phyloP scores from a whole-genome alignment of 495 filamentous ascomycete genomes.

The Achaetomiella virescens region DNA sequence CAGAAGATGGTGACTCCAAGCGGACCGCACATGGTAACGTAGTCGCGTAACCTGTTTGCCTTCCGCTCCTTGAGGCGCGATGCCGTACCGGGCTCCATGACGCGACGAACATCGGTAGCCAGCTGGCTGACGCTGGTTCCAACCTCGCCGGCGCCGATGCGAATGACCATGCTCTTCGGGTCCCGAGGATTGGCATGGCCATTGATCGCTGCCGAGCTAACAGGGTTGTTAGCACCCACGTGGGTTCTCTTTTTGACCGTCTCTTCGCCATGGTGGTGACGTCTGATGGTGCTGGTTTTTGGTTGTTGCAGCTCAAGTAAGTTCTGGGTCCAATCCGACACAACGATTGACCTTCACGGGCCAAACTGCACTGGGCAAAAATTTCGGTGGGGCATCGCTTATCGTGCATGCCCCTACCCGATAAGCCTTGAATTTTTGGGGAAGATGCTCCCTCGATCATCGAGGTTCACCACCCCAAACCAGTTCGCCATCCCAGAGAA shows the following conservation, averaged over 20 bases:
- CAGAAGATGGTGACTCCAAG: constrained; percentile 91
- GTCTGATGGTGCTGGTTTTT: constrained; percentile 10
- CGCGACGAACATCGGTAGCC: constrained; percentile 80
- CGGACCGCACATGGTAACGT: constrained; percentile 90
- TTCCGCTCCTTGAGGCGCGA: constrained; percentile 80
- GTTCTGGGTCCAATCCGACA: constrained; percentile 9
- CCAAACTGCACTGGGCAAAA: constrained; percentile 15
- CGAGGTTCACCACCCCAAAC: background rate
- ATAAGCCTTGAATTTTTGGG: constrained; percentile 23
- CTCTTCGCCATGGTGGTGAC: constrained; percentile 62
- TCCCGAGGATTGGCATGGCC: constrained; percentile 46
- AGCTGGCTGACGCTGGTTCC: constrained; percentile 87
- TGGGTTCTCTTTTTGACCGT: constrained; percentile 89
- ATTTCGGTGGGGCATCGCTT: constrained; percentile 29
- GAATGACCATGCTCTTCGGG: constrained; percentile 97
- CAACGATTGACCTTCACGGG: constrained; percentile 2
- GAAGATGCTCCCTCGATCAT: background rate
- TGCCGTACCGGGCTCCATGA: constrained; percentile 96
- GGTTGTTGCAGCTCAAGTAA: background rate
- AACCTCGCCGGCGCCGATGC: constrained; percentile 89
- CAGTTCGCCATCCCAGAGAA: background rate
- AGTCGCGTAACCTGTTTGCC: constrained; percentile 86
- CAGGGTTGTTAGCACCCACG: constrained; percentile 58
- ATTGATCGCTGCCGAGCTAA: constrained; percentile 26
- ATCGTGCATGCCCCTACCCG: constrained; percentile 18